Percentiles rank a stretch among this genome's conserved stretches.
Conservation (phyloP, 1,284 basidiomycete species). For the Ceratobasidium sp. region DNA sequence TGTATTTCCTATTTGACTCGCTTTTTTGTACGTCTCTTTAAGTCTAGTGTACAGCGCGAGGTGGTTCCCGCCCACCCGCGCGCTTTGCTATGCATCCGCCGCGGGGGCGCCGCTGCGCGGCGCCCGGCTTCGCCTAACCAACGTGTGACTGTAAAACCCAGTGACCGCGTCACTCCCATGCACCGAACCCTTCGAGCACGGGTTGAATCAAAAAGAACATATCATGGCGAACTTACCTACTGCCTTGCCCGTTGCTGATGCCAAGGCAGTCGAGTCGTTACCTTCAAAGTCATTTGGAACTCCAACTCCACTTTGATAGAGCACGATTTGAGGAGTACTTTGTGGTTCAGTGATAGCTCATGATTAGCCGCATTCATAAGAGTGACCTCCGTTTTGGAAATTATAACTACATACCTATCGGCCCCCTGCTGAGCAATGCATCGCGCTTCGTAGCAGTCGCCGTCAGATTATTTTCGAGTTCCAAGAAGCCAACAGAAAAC, state of each 20-base stretch:
- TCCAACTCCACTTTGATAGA: slow-evolving; percentile 46
- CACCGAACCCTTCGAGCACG: slow-evolving; percentile 26
- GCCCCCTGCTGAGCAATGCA: not conserved
- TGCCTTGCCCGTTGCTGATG: not conserved
- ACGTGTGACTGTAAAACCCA: no score
- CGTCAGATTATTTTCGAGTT: not conserved
- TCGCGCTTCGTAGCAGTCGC: not conserved
- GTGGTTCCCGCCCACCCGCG: no score
- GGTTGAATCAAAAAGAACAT: no score
- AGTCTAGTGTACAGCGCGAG: no score
- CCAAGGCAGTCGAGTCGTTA: not conserved
- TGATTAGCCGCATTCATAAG: not conserved
- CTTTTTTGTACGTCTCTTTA: no score
- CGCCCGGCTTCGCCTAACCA: no score
- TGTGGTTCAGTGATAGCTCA: not conserved
- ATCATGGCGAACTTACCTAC: slow-evolving; percentile 20
- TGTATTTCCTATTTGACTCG: no score
- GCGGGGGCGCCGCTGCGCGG: no score
- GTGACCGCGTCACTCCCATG: slow-evolving; percentile 8
- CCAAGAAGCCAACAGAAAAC: not conserved
- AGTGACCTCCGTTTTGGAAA: not conserved
- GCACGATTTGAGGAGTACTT: slow-evolving; percentile 26
- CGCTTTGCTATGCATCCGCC: no score
- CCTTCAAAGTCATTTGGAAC: slow-evolving; percentile 7
- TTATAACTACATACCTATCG: not conserved